Evolutionary conservation across 345 rosid genomes (phyloP).

Genomic region (Salix dunnii): DNA sequence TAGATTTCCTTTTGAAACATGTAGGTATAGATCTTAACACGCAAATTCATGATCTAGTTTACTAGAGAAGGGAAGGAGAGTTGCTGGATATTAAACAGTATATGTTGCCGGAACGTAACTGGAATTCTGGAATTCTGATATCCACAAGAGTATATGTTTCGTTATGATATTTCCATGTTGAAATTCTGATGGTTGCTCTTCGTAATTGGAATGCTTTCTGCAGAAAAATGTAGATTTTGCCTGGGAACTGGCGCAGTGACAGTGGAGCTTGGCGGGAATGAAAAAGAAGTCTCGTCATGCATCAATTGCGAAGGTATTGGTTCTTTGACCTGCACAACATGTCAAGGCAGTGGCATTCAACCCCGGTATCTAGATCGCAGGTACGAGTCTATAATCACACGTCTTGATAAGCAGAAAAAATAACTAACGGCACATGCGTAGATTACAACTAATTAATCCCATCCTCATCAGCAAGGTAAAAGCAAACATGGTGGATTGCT

Average conservation of each 20-base stretch:
- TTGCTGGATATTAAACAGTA: neutral
- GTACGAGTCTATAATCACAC: conserved; percentile 21
- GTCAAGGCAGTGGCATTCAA: conserved; percentile 93
- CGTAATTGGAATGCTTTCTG: neutral
- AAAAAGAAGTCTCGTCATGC: conserved; percentile 72
- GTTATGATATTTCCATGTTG: neutral
- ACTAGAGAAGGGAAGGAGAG: neutral
- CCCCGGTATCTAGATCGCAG: conserved; percentile 99
- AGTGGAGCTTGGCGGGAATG: conserved; percentile 71
- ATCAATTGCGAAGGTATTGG: conserved; percentile 83
- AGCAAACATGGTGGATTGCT: neutral
- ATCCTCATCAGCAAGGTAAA: neutral
- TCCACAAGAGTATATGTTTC: too few relatives aligned
- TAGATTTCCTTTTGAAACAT: neutral
- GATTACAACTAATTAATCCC: neutral
- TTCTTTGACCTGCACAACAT: conserved; percentile 89
- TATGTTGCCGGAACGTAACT: neutral
- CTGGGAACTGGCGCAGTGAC: conserved; percentile 63
- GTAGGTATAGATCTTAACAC: neutral
- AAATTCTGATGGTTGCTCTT: conserved; percentile 8
- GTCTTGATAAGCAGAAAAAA: neutral
- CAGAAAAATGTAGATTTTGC: conserved; percentile 90
- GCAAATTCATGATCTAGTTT: neutral
- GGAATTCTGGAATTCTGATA: too few relatives aligned
- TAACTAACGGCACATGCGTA: too few relatives aligned